phyloP scores from a whole-genome alignment of 768 basidiomycete species.

The Omphalotus guepiniiformis region DNA sequence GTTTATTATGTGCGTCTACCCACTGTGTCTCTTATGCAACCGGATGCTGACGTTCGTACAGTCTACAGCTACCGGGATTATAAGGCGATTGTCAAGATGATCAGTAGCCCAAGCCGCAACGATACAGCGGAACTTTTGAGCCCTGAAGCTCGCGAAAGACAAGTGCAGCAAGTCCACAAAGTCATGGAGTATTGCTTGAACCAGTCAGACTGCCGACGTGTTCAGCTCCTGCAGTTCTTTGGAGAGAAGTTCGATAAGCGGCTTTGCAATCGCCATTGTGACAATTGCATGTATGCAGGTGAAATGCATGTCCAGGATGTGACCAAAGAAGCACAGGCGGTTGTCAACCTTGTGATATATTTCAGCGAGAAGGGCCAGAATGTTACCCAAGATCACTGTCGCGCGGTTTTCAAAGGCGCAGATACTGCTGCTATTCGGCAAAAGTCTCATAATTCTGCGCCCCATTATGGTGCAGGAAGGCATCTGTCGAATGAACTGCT shows the following conservation, averaged over 20 bases:
- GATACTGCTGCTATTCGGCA: slow-evolving; percentile 41
- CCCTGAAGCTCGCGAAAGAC: slow-evolving; percentile 59
- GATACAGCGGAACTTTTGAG: slow-evolving; percentile 26
- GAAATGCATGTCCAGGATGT: slow-evolving; percentile 51
- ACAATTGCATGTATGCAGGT: slow-evolving; percentile 68
- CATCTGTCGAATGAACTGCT: slow-evolving; percentile 45
- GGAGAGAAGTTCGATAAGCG: slow-evolving; percentile 70
- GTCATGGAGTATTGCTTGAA: slow-evolving; percentile 83
- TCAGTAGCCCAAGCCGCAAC: slow-evolving; percentile 49
- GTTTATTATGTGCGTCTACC: slow-evolving; percentile 70
- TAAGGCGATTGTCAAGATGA: slow-evolving; percentile 50
- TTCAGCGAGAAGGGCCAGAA: slow-evolving; percentile 41
- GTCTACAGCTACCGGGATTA: slow-evolving; percentile 67
- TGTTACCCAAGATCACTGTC: slow-evolving; percentile 57
- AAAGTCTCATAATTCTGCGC: slow-evolving; percentile 43
- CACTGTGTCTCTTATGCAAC: slow-evolving; percentile 6
- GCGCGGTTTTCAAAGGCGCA: slow-evolving; percentile 63
- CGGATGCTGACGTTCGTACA: slow-evolving; percentile 24
- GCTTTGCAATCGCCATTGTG: slow-evolving; percentile 69
- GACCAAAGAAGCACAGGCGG: slow-evolving; percentile 49
- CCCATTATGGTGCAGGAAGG: slow-evolving; percentile 52
- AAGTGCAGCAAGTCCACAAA: slow-evolving; percentile 55
- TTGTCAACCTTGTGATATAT: slow-evolving; percentile 54
- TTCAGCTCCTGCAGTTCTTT: slow-evolving; percentile 86
- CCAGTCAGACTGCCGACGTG: slow-evolving; percentile 79